These are phyloP conservation scores for Penicillium roqueforti DNA, from an alignment of 495 filamentous ascomycete genomes.

Conservation along the genomic window DNA sequence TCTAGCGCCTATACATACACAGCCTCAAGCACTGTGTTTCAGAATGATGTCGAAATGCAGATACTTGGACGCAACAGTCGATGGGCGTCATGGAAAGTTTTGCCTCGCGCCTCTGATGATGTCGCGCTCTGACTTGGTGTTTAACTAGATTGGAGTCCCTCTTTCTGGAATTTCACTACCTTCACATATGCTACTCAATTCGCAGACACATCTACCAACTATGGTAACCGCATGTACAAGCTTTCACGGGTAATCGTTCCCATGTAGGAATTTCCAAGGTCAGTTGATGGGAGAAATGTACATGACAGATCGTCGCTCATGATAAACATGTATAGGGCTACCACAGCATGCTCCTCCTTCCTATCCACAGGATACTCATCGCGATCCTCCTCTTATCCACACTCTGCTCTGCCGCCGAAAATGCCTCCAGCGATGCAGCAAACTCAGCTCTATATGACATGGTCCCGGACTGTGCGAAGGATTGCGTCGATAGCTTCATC, in stretches of 20 bases:
- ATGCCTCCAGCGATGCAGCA: slow-evolving; percentile 15
- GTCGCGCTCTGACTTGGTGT: slow-evolving; percentile 11
- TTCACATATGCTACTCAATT: background rate
- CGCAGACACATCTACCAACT: slow-evolving; percentile 6
- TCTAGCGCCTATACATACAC: slow-evolving; percentile 30
- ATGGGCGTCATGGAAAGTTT: slow-evolving; percentile 14
- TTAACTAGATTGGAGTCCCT: slow-evolving; percentile 16
- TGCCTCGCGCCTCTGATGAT: slow-evolving; percentile 17
- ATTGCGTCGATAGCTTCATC: slow-evolving; percentile 61
- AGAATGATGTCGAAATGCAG: slow-evolving; percentile 6
- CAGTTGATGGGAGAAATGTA: background rate
- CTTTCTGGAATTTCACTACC: background rate
- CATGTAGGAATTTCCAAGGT: slow-evolving; percentile 23
- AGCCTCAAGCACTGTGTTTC: slow-evolving; percentile 28
- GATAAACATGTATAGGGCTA: slow-evolving; percentile 9
- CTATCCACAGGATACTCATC: slow-evolving; percentile 25
- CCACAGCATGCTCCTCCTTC: slow-evolving; percentile 36
- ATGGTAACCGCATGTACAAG: slow-evolving; percentile 27
- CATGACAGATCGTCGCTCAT: background rate
- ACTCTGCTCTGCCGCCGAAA: slow-evolving; percentile 9
- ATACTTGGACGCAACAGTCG: slow-evolving; percentile 7
- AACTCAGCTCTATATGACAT: slow-evolving; percentile 28
- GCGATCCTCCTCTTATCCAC: slow-evolving; percentile 24
- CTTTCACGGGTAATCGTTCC: slow-evolving; percentile 26
- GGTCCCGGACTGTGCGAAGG: slow-evolving; percentile 61